These are phyloP conservation scores for Verticillium isaacii DNA, from an alignment of 2,329 filamentous ascomycete genomes.

Conservation along the genomic window DNA sequence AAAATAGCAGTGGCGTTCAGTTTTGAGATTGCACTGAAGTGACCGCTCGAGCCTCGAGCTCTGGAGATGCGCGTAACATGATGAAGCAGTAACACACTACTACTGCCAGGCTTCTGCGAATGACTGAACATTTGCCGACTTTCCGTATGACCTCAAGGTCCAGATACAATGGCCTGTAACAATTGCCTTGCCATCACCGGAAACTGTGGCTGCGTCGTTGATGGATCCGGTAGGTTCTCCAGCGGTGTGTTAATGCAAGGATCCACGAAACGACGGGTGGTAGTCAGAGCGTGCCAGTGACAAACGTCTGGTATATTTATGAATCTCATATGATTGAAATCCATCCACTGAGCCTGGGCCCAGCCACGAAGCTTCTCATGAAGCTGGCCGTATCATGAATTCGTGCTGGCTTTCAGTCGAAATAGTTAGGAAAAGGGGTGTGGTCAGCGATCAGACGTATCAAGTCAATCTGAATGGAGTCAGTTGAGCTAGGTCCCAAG, in stretches of 20 bases:
- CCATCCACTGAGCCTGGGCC: not conserved
- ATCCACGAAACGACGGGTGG: not conserved
- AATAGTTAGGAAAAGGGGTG: not conserved
- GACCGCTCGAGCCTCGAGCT: no score
- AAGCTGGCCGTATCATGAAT: slow-evolving; percentile 2
- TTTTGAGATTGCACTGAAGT: no score
- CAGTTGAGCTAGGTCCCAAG: not conserved
- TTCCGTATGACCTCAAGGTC: not conserved
- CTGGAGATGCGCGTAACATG: no score
- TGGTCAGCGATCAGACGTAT: not conserved
- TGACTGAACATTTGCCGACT: not conserved
- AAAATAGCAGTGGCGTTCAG: no score
- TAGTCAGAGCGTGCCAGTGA: not conserved
- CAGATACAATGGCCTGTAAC: not conserved
- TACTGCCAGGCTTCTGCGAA: no score
- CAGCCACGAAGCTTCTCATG: not conserved
- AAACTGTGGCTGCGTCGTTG: not conserved
- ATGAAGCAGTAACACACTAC: no score
- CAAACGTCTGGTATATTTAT: not conserved
- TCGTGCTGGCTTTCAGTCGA: not conserved
- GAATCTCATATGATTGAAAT: not conserved
- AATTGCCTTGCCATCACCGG: not conserved
- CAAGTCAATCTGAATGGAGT: not conserved
- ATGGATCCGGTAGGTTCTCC: not conserved
- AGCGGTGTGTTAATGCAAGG: not conserved